Evolutionary conservation across 2,329 filamentous ascomycete species (phyloP).

Genomic region (Ophiosphaerella narmari): DNA sequence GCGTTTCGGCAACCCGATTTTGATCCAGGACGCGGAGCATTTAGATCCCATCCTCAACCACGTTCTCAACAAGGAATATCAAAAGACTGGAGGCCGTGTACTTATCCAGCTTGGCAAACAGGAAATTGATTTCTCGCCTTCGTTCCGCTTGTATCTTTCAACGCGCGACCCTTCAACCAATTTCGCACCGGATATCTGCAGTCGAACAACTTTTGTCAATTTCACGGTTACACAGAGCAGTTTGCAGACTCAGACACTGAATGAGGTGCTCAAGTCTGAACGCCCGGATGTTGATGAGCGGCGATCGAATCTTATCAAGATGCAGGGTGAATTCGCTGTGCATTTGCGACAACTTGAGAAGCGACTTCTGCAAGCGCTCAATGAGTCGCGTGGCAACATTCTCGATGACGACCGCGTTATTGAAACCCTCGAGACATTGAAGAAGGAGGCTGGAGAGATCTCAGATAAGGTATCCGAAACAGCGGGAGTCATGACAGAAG

Average conservation of each 20-base stretch:
- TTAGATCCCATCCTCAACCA: slow-evolving; percentile 97
- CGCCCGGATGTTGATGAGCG: slow-evolving; percentile 96
- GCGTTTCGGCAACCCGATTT: slow-evolving; percentile 95
- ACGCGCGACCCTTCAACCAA: slow-evolving; percentile 94
- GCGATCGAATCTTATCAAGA: slow-evolving; percentile 95
- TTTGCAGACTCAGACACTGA: slow-evolving; percentile 95
- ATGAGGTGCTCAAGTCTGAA: slow-evolving; percentile 96
- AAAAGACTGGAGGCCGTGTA: slow-evolving; percentile 96
- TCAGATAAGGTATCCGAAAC: slow-evolving; percentile 95
- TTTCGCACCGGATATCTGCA: slow-evolving; percentile 96
- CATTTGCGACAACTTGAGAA: slow-evolving; percentile 95
- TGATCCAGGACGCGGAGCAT: slow-evolving; percentile 98
- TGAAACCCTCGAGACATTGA: slow-evolving; percentile 94
- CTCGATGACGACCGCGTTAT: slow-evolving; percentile 98
- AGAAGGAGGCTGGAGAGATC: slow-evolving; percentile 96
- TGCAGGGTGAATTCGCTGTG: slow-evolving; percentile 99
- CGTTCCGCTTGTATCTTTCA: slow-evolving; percentile 93
- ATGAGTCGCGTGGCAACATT: slow-evolving; percentile 96
- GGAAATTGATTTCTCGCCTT: slow-evolving; percentile 97
- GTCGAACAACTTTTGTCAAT: slow-evolving; percentile 97
- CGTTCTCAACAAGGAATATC: slow-evolving; percentile 98
- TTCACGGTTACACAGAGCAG: slow-evolving; percentile 99
- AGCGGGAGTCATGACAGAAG: slow-evolving; percentile 96
- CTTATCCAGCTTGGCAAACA: slow-evolving; percentile 98
- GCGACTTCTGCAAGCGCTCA: slow-evolving; percentile 88